phyloP scores from a whole-genome alignment of 78 protist species.

The Pigoraptor vietnamica region DNA sequence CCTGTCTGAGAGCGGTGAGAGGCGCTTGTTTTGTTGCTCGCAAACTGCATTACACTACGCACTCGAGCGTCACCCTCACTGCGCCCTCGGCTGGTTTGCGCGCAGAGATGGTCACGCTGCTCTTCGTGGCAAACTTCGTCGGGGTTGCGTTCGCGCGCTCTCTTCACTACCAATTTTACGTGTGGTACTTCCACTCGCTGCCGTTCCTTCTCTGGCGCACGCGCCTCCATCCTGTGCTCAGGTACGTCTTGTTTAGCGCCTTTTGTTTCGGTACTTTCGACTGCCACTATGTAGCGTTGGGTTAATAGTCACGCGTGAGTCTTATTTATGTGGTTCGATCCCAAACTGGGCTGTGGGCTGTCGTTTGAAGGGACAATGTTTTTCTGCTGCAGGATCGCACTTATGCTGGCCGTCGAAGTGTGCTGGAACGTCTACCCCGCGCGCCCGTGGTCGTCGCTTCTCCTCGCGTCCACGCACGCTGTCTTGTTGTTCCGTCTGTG shows the following conservation, averaged over 20 bases:
- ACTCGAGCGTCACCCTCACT: background rate
- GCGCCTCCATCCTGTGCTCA: background rate
- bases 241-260: background rate
- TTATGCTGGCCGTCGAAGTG: too few species aligned
- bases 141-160: slow-evolving; percentile 82
- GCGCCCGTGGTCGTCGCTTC: too few species aligned
- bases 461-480: too few species aligned
- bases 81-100: background rate
- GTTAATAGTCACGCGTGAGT: too few species aligned
- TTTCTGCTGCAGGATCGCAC: too few species aligned
- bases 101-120: slow-evolving; percentile 29
- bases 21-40: too few species aligned
- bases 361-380: too few species aligned
- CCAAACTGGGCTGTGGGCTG: too few species aligned
- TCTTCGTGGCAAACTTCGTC: slow-evolving; percentile 70
- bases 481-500: too few species aligned
- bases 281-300: background rate
- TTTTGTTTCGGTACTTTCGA: background rate
- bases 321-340: background rate
- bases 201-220: slow-evolving; percentile 76
- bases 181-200: slow-evolving; percentile 86
- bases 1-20: too few species aligned
- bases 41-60: too few species aligned
- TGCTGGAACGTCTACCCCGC: slow-evolving; percentile 18
- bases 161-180: slow-evolving; percentile 91